Percentiles rank a stretch among this genome's conserved stretches.
Evolutionary conservation across 805 yeast genomes (phyloP).

Genomic region (Saturnispora ahearnii): DNA sequence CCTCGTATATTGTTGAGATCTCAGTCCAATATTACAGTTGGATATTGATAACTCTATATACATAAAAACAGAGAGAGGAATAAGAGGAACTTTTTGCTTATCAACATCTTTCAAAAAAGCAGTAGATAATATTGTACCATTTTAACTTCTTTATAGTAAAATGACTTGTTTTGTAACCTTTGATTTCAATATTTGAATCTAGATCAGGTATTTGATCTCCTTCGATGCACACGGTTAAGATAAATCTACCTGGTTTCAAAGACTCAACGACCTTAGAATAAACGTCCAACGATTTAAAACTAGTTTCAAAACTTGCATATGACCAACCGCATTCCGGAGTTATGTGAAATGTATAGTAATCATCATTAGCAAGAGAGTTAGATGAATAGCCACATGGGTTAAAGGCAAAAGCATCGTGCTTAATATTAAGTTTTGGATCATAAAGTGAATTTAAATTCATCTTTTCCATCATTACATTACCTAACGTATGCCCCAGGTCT

Average conservation of each 20-base stretch:
- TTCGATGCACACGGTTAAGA: constrained; percentile 21
- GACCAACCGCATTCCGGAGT: constrained; percentile 95
- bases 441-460: constrained; percentile 54
- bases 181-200: not conserved
- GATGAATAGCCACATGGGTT: constrained; percentile 94
- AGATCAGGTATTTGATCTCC: not conserved
- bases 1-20: not conserved
- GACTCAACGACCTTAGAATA: constrained; percentile 49
- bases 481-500: constrained; percentile 73
- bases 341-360: constrained; percentile 74
- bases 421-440: constrained; percentile 1
- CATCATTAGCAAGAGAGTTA: constrained; percentile 58
- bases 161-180: not conserved
- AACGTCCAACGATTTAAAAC: constrained; percentile 23
- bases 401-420: constrained; percentile 84
- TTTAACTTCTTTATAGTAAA: not conserved
- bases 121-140: constrained; percentile 8
- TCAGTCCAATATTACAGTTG: too few relatives aligned
- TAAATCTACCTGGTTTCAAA: constrained; percentile 67
- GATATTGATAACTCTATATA: too few relatives aligned
- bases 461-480: constrained; percentile 54
- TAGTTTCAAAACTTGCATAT: constrained; percentile 92
- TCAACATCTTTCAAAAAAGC: constrained; percentile 12
- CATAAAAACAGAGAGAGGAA: not conserved
- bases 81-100: not conserved